Conservation (phyloP, 1,284 basidiomycete genomes). For the Wallemia ichthyophaga region DNA sequence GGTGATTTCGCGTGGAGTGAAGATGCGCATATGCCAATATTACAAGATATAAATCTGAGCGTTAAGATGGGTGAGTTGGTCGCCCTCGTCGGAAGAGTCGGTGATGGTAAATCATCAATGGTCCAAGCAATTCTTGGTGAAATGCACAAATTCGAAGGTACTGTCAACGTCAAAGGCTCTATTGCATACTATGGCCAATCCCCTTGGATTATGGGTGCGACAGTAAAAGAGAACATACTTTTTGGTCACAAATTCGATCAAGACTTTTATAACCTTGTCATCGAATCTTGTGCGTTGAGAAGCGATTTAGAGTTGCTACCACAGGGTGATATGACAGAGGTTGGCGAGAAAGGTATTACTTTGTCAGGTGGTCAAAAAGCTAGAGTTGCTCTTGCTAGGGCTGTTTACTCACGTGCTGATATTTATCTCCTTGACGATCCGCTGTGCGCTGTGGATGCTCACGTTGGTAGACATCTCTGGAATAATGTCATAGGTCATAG, state of each 20-base stretch:
- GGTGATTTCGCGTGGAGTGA: conserved; percentile 53
- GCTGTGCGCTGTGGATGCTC: conserved; percentile 32
- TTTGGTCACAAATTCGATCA: conserved; percentile 72
- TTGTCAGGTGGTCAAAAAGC: conserved; percentile 35
- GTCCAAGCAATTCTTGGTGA: conserved; percentile 57
- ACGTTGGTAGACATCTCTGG: conserved; percentile 28
- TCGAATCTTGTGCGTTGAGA: conserved; percentile 48
- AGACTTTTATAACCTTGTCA: conserved; percentile 16
- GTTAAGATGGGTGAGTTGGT: conserved; percentile 63
- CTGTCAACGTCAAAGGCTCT: conserved; percentile 35
- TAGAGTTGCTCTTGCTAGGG: conserved; percentile 46
- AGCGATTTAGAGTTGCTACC: conserved; percentile 46
- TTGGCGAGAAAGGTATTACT: conserved; percentile 37
- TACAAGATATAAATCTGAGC: conserved; percentile 44
- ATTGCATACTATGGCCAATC: conserved; percentile 73
- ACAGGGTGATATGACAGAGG: conserved; percentile 39
- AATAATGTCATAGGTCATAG: conserved; percentile 69
- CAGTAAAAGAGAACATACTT: conserved; percentile 59
- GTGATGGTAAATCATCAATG: conserved; percentile 61
- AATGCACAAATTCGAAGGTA: conserved; percentile 47
- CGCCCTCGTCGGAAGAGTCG: conserved; percentile 62
- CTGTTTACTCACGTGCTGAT: conserved; percentile 41
- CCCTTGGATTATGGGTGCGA: conserved; percentile 57
- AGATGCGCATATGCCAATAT: conserved; percentile 24
- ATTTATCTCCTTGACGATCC: conserved; percentile 29